A percentile compares a stretch with the other conserved stretches of the same genome.
These are phyloP conservation scores for Lactarius hengduanensis DNA, from an alignment of 768 basidiomycete species.

Conservation along the genomic window DNA sequence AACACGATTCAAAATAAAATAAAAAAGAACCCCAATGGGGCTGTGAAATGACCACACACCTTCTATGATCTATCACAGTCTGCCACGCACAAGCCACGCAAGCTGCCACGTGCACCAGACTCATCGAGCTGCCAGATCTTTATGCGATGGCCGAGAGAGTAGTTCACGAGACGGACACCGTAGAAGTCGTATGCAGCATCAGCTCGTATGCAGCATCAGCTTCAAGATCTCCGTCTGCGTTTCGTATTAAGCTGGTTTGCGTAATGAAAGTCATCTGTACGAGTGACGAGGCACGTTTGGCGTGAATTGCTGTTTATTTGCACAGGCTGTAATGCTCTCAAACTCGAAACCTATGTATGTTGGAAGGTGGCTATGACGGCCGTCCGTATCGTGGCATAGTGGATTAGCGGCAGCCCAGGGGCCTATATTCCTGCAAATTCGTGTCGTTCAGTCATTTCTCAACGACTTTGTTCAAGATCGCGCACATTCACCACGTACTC, in stretches of 20 bases:
- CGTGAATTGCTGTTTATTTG: too few relatives aligned
- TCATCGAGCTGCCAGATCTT: slow-evolving; percentile 85
- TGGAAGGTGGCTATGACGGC: not conserved
- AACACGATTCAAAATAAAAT: too few relatives aligned
- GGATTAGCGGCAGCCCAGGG: not conserved
- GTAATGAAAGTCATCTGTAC: slow-evolving; percentile 39
- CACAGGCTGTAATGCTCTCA: too few relatives aligned
- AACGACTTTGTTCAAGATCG: not conserved
- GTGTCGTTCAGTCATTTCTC: not conserved
- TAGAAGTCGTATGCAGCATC: slow-evolving; percentile 98
- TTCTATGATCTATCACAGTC: slow-evolving; percentile 70
- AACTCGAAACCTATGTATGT: not conserved
- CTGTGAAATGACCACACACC: slow-evolving; percentile 42
- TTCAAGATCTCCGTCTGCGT: slow-evolving; percentile 75
- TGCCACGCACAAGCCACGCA: slow-evolving; percentile 52
- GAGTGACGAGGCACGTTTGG: not conserved
- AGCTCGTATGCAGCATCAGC: slow-evolving; percentile 82
- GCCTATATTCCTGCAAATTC: not conserved
- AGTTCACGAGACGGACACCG: slow-evolving; percentile 76
- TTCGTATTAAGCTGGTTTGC: slow-evolving; percentile 57
- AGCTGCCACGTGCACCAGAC: slow-evolving; percentile 56
- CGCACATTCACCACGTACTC: not conserved
- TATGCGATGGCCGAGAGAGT: slow-evolving; percentile 81
- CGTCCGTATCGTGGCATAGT: not conserved
- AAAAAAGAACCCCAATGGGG: not conserved